A percentile compares a stretch with the other conserved stretches of the same genome.
Conservation (phyloP, 805 yeast genomes). For the Candida pseudofarinosa region DNA sequence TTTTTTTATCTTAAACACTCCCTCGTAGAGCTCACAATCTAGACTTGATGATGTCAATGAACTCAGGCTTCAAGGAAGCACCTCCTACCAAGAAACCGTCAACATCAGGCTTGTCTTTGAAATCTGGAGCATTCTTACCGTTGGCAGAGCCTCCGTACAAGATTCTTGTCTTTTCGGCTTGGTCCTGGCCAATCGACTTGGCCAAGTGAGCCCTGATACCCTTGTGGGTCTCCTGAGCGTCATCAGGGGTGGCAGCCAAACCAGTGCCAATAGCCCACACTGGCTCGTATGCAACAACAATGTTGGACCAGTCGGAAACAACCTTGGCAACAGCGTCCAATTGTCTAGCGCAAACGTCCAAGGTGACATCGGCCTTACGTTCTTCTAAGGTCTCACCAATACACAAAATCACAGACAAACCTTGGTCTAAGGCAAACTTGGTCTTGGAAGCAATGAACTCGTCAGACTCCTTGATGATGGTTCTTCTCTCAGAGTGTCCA, state of each 20-base stretch:
- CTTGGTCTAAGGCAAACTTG: slow-evolving; percentile 86
- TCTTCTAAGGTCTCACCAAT: slow-evolving; percentile 97
- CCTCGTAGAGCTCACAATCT: slow-evolving; percentile 51
- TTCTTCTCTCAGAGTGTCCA: slow-evolving; percentile 99
- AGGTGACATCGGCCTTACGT: slow-evolving; percentile 84
- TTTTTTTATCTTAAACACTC: slow-evolving; percentile 3
- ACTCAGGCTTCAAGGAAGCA: slow-evolving; percentile 98
- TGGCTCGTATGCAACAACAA: slow-evolving; percentile 98
- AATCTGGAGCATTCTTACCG: slow-evolving; percentile 85
- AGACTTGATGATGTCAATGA: slow-evolving; percentile 90
- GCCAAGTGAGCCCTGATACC: slow-evolving; percentile 81
- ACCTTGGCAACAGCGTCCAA: slow-evolving; percentile 80
- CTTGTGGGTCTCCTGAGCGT: slow-evolving; percentile 94
- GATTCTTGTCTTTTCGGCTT: slow-evolving; percentile 80
- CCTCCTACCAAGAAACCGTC: slow-evolving; percentile 99
- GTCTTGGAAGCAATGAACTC: slow-evolving; percentile 91
- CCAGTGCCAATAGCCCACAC: slow-evolving; percentile 99
- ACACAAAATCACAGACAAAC: slow-evolving; percentile 89
- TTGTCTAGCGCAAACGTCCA: slow-evolving; percentile 85
- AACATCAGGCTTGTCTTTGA: slow-evolving; percentile 88
- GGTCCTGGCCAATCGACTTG: slow-evolving; percentile 69
- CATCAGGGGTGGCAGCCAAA: slow-evolving; percentile 96
- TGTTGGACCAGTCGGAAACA: slow-evolving; percentile 82
- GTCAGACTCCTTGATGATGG: slow-evolving; percentile 84
- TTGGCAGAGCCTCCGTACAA: slow-evolving; percentile 98